Base-by-base conservation (phyloP, 768 basidiomycete genomes). In the Roridomyces roridus region DNA sequence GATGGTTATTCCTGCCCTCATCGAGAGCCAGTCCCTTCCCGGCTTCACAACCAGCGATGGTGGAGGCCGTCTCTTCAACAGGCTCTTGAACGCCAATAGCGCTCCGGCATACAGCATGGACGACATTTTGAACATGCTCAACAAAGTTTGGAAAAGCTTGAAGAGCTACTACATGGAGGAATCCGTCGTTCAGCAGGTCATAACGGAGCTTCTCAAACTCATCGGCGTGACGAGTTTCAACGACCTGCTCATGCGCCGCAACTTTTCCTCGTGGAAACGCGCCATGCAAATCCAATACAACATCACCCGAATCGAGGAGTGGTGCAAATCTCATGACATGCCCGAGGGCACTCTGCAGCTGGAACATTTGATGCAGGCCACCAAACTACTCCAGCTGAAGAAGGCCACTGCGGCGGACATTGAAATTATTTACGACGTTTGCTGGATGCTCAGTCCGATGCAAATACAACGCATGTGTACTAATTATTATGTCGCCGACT, bases 201-300 rank as follows among this genome's bases (percentile, higher is more conserved):
- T 95, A 60, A 96, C 93, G 8, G 97, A 99, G 72, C 81, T 98
- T 12, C 84, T 98, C 63, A 97, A 96, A 77, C 78, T 98, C 56
- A 90, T 98, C 64, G 97, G 97, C 7, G 94, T 98, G 42, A 92
- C 93, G 64, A 95, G 94, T 68, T 99, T 99, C 75, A 99, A 99
- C 70, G 97, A 99, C 66, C 83, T 99, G 59, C 78, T 99, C 46
- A 99, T 99, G 97, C 83, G 97, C 68, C 85, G 97, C 47, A 99
- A 99, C 74, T 99, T 99, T 76, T 96, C 94, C 62, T 98, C 96
- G 7, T 99, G 97, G 97, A 99, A 99, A 75, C 86, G 97, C 82
- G 96, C 97, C 5, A 98, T 99, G 97, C 97, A 99, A 84, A 98
- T 99, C 55, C 97, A 99, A 71, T 99, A 99, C 73, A 98, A 98